Evolutionary conservation across 768 basidiomycete species (phyloP).

Genomic region (Termitomyces eurrhizus): DNA sequence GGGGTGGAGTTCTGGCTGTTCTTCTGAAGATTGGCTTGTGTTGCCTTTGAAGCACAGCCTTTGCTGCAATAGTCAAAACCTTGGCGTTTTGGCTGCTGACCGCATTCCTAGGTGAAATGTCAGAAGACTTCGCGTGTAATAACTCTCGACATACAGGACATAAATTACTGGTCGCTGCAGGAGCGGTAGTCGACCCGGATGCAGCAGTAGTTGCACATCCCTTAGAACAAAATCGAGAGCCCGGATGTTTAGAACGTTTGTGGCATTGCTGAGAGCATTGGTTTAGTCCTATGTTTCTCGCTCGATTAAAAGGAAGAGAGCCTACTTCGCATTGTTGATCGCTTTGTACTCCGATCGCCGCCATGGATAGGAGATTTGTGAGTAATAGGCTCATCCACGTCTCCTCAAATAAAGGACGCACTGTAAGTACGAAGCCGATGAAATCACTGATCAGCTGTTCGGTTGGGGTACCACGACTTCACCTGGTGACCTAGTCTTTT

Average conservation of each 20-base stretch:
- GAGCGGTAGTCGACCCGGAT: neutral
- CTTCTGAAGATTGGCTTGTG: neutral
- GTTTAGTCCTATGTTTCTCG: too few relatives aligned
- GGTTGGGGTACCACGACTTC: too few relatives aligned
- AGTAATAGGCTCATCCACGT: neutral
- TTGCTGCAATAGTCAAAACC: constrained; percentile 47
- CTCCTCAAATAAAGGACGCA: neutral
- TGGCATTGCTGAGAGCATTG: constrained; percentile 41
- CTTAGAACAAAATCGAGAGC: neutral
- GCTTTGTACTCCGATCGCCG: neutral
- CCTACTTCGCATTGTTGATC: constrained; percentile 1
- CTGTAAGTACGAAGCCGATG: neutral
- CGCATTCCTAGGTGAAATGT: neutral
- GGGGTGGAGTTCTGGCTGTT: neutral
- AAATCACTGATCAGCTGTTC: neutral
- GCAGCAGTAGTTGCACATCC: neutral
- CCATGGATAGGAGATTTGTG: neutral
- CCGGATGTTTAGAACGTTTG: constrained; percentile 27
- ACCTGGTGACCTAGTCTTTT: too few relatives aligned
- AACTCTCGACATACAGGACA: neutral
- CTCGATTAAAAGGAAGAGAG: neutral
- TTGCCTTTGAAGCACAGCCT: constrained; percentile 3
- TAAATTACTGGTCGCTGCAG: neutral
- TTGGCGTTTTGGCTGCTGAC: constrained; percentile 43
- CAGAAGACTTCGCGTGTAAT: neutral